These are phyloP conservation scores for Syncephalastrum contaminatum DNA, from an alignment of 371 early-diverging fungal species.

Conservation along the genomic window DNA sequence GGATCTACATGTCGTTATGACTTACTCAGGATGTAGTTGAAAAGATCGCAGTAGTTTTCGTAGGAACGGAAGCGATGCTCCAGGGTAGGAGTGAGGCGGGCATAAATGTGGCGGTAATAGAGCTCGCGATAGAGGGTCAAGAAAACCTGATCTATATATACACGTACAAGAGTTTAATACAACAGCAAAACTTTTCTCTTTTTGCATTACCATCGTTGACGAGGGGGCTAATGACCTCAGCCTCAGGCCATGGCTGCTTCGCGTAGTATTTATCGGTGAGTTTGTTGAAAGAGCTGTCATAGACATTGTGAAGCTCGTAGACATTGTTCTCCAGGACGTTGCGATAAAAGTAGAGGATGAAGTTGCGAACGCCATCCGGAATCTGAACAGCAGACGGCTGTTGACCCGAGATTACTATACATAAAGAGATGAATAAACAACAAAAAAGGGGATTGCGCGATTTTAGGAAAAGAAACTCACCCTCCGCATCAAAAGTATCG, in stretches of 20 bases:
- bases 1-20: too few relatives aligned
- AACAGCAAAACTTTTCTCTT: not conserved
- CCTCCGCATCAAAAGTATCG: slow-evolving; percentile 48
- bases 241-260: slow-evolving; percentile 91
- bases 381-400: slow-evolving; percentile 61
- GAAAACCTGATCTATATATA: slow-evolving; percentile 75
- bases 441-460: not conserved
- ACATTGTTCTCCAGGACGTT: slow-evolving; percentile 77
- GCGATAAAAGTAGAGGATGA: slow-evolving; percentile 80
- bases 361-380: slow-evolving; percentile 83
- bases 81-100: slow-evolving; percentile 83
- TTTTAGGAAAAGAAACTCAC: slow-evolving; percentile 16
- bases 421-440: too few relatives aligned
- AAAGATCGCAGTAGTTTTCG: slow-evolving; percentile 93
- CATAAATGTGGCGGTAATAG: slow-evolving; percentile 94
- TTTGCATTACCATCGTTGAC: slow-evolving; percentile 80
- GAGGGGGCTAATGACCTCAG: slow-evolving; percentile 78
- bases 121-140: slow-evolving; percentile 93
- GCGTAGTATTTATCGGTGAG: slow-evolving; percentile 89
- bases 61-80: slow-evolving; percentile 92
- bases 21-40: slow-evolving; percentile 92
- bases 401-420: slow-evolving; percentile 21
- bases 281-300: slow-evolving; percentile 90
- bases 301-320: slow-evolving; percentile 83
- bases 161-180: not conserved